Conservation (phyloP, 306 rosid genomes). For the Vicia villosa region DNA sequence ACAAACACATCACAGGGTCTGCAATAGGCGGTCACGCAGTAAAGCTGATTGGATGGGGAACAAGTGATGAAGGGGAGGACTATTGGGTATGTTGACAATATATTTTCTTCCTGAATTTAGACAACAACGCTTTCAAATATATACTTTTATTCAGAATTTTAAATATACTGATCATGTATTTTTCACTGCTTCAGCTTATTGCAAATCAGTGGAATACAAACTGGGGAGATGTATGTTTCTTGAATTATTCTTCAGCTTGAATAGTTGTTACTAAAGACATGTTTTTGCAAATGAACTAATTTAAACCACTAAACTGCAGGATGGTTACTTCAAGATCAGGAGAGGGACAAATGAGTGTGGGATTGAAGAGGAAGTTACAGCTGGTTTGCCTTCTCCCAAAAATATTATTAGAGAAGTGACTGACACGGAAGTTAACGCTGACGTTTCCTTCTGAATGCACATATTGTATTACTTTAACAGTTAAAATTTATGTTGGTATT, state of each 20-base stretch:
- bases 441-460: slow-evolving; percentile 40
- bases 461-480: neutral
- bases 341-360: slow-evolving; percentile 95
- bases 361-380: slow-evolving; percentile 76
- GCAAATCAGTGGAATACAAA: slow-evolving; percentile 94
- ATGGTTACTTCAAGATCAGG: slow-evolving; percentile 91
- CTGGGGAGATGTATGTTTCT: slow-evolving; percentile 91
- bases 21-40: slow-evolving; percentile 93
- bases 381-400: slow-evolving; percentile 83
- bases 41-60: slow-evolving; percentile 97
- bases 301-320: slow-evolving; percentile 52
- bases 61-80: slow-evolving; percentile 74
- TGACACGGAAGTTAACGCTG: slow-evolving; percentile 42
- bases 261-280: slow-evolving; percentile 14
- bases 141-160: slow-evolving; percentile 7
- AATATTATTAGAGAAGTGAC: slow-evolving; percentile 55
- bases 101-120: slow-evolving; percentile 2
- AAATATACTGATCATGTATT: slow-evolving; percentile 34
- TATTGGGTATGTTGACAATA: slow-evolving; percentile 71
- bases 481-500: slow-evolving; percentile 23
- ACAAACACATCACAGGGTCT: slow-evolving; percentile 77
- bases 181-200: slow-evolving; percentile 70
- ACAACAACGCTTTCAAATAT: neutral
- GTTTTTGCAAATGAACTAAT: slow-evolving; percentile 15
- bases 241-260: slow-evolving; percentile 31